Evolutionary conservation across 495 filamentous ascomycete species (phyloP).

Genomic region (Lasiosphaeria ovina): DNA sequence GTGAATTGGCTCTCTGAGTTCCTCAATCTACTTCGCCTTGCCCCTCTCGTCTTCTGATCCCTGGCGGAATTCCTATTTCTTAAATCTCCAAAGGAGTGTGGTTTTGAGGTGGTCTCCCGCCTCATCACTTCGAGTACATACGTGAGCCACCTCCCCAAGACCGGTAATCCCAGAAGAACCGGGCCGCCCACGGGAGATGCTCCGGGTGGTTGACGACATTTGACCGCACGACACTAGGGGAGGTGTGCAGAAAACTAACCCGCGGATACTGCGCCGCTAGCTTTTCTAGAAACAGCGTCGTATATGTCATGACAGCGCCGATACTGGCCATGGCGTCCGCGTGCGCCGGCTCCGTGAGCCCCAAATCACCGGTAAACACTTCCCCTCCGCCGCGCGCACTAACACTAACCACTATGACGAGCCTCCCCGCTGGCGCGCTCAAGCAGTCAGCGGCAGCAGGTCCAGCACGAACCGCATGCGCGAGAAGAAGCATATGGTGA

Average conservation of each 20-base stretch:
- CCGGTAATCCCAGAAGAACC: no score
- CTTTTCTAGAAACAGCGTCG: slow-evolving; percentile 46
- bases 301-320: slow-evolving; percentile 45
- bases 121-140: no score
- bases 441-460: slow-evolving; percentile 49
- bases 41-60: no score
- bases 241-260: slow-evolving; percentile 56
- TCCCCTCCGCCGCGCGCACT: slow-evolving; percentile 46
- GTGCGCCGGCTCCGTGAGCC: slow-evolving; percentile 26
- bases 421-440: background rate
- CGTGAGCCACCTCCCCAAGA: no score
- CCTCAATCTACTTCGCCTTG: no score
- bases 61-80: no score
- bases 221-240: slow-evolving; percentile 52
- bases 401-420: slow-evolving; percentile 50
- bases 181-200: no score
- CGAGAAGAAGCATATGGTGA: slow-evolving; percentile 54
- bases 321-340: slow-evolving; percentile 19
- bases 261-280: slow-evolving; percentile 42
- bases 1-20: no score
- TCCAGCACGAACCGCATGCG: slow-evolving; percentile 59
- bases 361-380: slow-evolving; percentile 50
- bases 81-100: no score
- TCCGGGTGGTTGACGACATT: slow-evolving; percentile 6
- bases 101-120: no score